Evolutionary conservation across 2,329 filamentous ascomycete species (phyloP).

Genomic region (Trichoderma aggressivum): DNA sequence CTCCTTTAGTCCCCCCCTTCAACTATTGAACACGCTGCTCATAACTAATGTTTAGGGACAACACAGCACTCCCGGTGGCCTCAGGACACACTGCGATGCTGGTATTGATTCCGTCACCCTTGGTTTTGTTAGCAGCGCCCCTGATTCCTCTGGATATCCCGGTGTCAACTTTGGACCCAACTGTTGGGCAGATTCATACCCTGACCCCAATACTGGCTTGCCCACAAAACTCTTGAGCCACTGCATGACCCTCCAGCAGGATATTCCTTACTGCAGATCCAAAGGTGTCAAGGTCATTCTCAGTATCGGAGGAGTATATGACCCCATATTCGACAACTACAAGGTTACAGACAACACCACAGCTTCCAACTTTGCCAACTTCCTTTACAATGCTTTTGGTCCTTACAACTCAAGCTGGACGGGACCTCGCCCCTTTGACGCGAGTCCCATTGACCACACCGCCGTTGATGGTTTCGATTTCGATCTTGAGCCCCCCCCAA

Average conservation of each 20-base stretch:
- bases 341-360: constrained; percentile 30
- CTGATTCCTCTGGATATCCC: constrained; percentile 35
- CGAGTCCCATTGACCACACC: constrained; percentile 25
- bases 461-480: constrained; percentile 43
- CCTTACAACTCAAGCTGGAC: constrained; percentile 32
- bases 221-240: constrained; percentile 33
- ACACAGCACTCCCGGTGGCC: constrained; percentile 28
- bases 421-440: constrained; percentile 41
- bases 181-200: constrained; percentile 32
- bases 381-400: constrained; percentile 39
- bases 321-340: constrained; percentile 31
- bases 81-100: constrained; percentile 36
- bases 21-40: not conserved
- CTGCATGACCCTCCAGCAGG: constrained; percentile 36
- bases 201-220: constrained; percentile 22
- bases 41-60: constrained; percentile 33
- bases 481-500: constrained; percentile 34
- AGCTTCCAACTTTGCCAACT: constrained; percentile 37
- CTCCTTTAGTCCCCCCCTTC: not conserved
- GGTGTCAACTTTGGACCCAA: constrained; percentile 40
- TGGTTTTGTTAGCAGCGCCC: constrained; percentile 38
- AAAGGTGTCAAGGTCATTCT: constrained; percentile 43
- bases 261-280: constrained; percentile 41
- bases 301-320: constrained; percentile 38
- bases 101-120: constrained; percentile 39